These are phyloP conservation scores for Talaromyces sp. DNA, from an alignment of 2,329 filamentous ascomycete genomes.

Conservation along the genomic window DNA sequence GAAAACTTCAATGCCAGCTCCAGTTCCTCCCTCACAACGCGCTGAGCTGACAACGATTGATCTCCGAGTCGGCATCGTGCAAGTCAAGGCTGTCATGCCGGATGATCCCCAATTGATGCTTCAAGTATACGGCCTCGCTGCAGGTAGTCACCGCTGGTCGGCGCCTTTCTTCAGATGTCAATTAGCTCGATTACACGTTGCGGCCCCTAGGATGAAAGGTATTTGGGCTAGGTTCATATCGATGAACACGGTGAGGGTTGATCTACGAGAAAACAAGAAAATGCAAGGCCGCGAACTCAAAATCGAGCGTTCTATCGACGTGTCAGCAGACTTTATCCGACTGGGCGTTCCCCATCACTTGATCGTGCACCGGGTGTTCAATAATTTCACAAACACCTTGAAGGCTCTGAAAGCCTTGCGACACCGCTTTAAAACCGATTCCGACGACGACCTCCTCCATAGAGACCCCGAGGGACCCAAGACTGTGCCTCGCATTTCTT, in stretches of 20 bases:
- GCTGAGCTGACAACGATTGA: slow-evolving; percentile 74
- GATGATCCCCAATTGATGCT: slow-evolving; percentile 87
- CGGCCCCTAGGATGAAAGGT: slow-evolving; percentile 73
- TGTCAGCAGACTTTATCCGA: slow-evolving; percentile 79
- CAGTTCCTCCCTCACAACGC: slow-evolving; percentile 19
- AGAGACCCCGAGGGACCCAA: slow-evolving; percentile 85
- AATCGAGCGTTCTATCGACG: slow-evolving; percentile 77
- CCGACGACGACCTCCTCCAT: slow-evolving; percentile 79
- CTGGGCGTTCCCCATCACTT: slow-evolving; percentile 87
- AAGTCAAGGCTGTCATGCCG: slow-evolving; percentile 85
- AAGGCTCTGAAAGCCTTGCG: slow-evolving; percentile 90
- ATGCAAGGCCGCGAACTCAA: slow-evolving; percentile 59
- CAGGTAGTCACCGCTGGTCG: slow-evolving; percentile 81
- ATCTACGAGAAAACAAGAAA: slow-evolving; percentile 70
- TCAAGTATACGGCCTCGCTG: slow-evolving; percentile 76
- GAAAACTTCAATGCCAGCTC: slow-evolving; percentile 20
- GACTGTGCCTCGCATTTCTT: slow-evolving; percentile 74
- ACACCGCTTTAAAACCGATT: slow-evolving; percentile 82
- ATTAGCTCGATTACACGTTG: slow-evolving; percentile 78
- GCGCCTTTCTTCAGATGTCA: slow-evolving; percentile 73
- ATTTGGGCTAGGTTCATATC: slow-evolving; percentile 85
- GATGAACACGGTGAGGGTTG: slow-evolving; percentile 73
- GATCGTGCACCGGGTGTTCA: slow-evolving; percentile 82
- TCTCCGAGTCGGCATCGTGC: slow-evolving; percentile 72
- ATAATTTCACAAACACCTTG: slow-evolving; percentile 81